Conservation (phyloP, 306 rosid genomes). For the Prunus armeniaca region DNA sequence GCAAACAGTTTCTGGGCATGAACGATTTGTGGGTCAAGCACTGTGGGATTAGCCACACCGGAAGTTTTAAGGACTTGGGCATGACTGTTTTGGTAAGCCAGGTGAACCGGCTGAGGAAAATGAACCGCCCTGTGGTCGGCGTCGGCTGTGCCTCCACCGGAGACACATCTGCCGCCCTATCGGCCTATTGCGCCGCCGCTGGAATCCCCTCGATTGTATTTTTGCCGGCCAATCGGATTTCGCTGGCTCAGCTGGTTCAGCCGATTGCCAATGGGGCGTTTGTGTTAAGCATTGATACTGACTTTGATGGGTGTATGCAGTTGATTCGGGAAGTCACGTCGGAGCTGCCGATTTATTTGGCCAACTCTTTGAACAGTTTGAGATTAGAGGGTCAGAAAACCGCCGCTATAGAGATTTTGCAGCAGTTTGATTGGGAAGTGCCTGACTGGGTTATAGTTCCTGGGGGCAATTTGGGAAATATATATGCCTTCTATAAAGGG, state of each 20-base stretch:
- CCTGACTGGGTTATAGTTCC: constrained; percentile 92
- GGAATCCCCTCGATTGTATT: constrained; percentile 78
- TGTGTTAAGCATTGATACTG: constrained; percentile 74
- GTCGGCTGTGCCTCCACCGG: constrained; percentile 90
- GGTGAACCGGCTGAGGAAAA: constrained; percentile 64
- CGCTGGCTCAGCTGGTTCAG: constrained; percentile 75
- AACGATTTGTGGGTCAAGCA: constrained; percentile 83
- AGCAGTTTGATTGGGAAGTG: constrained; percentile 84
- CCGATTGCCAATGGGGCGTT: constrained; percentile 86
- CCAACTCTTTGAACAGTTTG: constrained; percentile 67
- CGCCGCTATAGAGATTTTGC: constrained; percentile 80
- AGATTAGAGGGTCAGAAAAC: constrained; percentile 84
- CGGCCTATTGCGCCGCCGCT: constrained; percentile 71
- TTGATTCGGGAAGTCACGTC: constrained; percentile 72
- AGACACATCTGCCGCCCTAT: constrained; percentile 74
- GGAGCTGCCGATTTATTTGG: constrained; percentile 67
- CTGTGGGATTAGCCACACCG: constrained; percentile 86
- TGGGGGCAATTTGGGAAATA: constrained; percentile 76
- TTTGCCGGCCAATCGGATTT: constrained; percentile 62
- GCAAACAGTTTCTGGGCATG: constrained; percentile 70
- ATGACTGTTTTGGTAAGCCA: constrained; percentile 89
- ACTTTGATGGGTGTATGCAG: constrained; percentile 87
- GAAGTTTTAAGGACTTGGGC: constrained; percentile 79
- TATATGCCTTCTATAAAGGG: constrained; percentile 85
- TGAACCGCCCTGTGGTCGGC: constrained; percentile 69